These are phyloP conservation scores for Daldinia grandis DNA, from an alignment of 495 filamentous ascomycete species.

Conservation along the genomic window DNA sequence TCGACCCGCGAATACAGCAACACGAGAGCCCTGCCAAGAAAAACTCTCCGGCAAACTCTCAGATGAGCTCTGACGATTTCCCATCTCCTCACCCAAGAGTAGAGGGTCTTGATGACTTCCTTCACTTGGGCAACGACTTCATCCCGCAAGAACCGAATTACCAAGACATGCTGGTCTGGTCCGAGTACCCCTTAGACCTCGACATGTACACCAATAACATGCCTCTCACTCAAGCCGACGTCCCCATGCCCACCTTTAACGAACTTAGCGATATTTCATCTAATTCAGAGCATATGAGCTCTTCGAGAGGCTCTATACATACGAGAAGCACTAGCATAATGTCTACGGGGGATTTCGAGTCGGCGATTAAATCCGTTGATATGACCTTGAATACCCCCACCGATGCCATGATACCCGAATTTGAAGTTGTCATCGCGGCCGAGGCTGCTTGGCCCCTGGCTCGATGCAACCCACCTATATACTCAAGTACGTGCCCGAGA, in stretches of 20 bases:
- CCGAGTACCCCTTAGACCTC: conserved; percentile 47
- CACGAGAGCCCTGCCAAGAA: conserved; percentile 41
- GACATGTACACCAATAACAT: conserved; percentile 46
- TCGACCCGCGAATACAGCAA: conserved; percentile 43
- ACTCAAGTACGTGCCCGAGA: conserved; percentile 60
- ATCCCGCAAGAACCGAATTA: conserved; percentile 42
- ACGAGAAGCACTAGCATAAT: conserved; percentile 57
- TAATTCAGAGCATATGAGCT: conserved; percentile 50
- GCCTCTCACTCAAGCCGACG: conserved; percentile 41
- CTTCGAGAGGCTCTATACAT: conserved; percentile 54
- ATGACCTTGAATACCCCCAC: conserved; percentile 34
- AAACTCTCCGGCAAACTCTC: conserved; percentile 46
- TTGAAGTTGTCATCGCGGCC: conserved; percentile 60
- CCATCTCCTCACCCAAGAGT: conserved; percentile 48
- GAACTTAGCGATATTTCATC: conserved; percentile 49
- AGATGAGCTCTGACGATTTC: conserved; percentile 45
- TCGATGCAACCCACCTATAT: conserved; percentile 62
- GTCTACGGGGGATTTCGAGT: conserved; percentile 51
- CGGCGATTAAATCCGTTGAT: conserved; percentile 45
- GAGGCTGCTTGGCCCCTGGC: conserved; percentile 66
- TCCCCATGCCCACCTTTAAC: conserved; percentile 44
- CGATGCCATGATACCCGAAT: conserved; percentile 53
- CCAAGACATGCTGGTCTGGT: conserved; percentile 50
- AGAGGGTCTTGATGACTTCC: conserved; percentile 50
- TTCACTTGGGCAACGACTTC: conserved; percentile 44